These are phyloP conservation scores for Phyllosticta ampelicida DNA, from an alignment of 2,329 filamentous ascomycete genomes.

Conservation along the genomic window DNA sequence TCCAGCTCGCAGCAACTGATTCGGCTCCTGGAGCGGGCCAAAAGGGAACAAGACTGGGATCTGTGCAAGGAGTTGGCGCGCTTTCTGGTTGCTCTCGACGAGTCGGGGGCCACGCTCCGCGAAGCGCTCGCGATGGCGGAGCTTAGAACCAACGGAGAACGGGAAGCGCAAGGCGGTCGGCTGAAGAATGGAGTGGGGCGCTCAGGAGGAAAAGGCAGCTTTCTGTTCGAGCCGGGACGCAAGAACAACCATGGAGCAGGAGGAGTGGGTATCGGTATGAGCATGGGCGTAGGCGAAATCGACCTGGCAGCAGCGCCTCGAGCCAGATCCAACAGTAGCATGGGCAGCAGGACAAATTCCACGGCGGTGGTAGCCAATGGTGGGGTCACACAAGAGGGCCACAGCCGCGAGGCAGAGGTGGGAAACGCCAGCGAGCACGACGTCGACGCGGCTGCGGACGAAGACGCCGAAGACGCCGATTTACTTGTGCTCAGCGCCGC, in stretches of 20 bases:
- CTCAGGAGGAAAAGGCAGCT: conserved; percentile 7
- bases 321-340: conserved; percentile 1
- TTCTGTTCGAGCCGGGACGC: not conserved
- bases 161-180: conserved; percentile 7
- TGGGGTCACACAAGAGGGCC: not conserved
- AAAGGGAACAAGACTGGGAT: conserved; percentile 83
- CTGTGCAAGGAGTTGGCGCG: conserved; percentile 87
- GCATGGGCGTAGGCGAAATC: conserved; percentile 8
- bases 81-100: conserved; percentile 90
- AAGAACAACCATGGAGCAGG: not conserved
- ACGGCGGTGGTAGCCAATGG: conserved; percentile 2
- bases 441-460: not conserved
- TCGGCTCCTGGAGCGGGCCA: conserved; percentile 68
- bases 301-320: conserved; percentile 3
- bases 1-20: conserved; percentile 68
- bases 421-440: not conserved
- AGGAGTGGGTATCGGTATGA: conserved; percentile 7
- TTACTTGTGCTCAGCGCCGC: not conserved
- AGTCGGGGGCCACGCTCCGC: conserved; percentile 67
- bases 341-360: conserved; percentile 6
- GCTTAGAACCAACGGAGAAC: conserved; percentile 19
- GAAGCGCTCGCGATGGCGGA: conserved; percentile 52
- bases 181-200: conserved; percentile 22
- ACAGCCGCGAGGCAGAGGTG: not conserved
- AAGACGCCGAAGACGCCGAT: conserved; percentile 1